Evolutionary conservation across 768 basidiomycete genomes (phyloP).

Genomic region (Suillus sp.): DNA sequence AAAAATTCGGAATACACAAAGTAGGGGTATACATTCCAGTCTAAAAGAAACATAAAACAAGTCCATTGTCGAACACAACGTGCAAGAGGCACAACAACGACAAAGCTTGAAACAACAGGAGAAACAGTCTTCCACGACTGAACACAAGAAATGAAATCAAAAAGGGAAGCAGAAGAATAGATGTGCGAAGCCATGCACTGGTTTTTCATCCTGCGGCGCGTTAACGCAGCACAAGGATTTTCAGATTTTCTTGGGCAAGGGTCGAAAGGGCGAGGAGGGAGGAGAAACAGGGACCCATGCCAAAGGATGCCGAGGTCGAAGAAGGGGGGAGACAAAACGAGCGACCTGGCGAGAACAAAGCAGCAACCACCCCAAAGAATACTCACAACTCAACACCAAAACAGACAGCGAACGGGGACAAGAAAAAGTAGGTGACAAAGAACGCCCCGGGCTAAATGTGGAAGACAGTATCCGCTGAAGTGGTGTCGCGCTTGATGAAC

Average conservation of each 20-base stretch:
- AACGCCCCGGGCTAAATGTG: constrained; percentile 4
- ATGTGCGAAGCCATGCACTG: constrained; percentile 3
- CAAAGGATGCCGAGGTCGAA: constrained; percentile 5
- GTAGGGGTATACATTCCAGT: not conserved
- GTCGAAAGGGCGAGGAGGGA: constrained; percentile 1
- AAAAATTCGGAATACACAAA: not conserved
- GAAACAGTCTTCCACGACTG: constrained; percentile 8
- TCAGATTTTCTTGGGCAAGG: not conserved
- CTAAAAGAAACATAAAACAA: not conserved
- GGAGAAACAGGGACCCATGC: not conserved
- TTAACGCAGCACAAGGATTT: constrained; percentile 7
- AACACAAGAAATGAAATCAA: not conserved
- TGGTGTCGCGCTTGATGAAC: constrained; percentile 1
- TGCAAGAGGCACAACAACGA: constrained; percentile 1
- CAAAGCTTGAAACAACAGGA: constrained; percentile 4
- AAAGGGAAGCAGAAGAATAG: not conserved
- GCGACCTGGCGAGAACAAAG: constrained; percentile 2
- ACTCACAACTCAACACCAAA: constrained; percentile 5
- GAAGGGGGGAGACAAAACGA: not conserved
- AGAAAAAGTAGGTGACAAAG: not conserved
- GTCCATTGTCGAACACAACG: not conserved
- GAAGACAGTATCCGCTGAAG: constrained; percentile 3
- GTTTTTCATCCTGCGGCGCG: constrained; percentile 8
- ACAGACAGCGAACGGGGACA: not conserved
- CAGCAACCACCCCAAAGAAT: not conserved